Base-by-base conservation (phyloP, 306 rosid species). In the Medicago ruthenica region DNA sequence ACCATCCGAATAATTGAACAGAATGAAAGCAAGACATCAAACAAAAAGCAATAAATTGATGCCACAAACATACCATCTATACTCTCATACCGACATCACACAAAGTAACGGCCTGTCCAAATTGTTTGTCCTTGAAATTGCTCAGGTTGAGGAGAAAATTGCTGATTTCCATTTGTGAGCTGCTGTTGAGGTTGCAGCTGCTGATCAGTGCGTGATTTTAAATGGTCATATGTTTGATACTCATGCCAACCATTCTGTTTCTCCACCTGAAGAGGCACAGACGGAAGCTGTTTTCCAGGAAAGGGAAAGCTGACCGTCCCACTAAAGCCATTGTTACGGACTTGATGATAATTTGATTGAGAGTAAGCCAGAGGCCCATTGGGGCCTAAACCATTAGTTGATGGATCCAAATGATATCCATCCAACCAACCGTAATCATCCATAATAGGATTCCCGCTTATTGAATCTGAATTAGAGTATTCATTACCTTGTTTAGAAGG, bases 371-470 rank as follows among this genome's bases (percentile, higher is more conserved):
- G 48, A 37, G 82, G 77, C 76, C 80, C 78, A 76, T 60, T 79
- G 50, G 74, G 15, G 54, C 76, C 84, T 60, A 85, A 24, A 60
- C 80, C 85, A 75, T 75, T 88, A 3, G 81, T 75, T 60, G 89
- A 90, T 51, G 93, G 58, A 27, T 87, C 87, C 74, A 89, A 76
- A 66, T 89, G 93, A 89, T 91, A 89, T 55, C 98, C 98, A 88
- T 93, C 98, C 87, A 93, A 86, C 98, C 98, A 93, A 83, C 97
- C 84, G 74, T 93, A 93, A 77, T 93, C 97, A 73, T 93, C 98
- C 88, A 91, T 58, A 55, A 86, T 70, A 60, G 85, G 92, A 83
- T 82, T 91, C 65, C 78, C 96, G 74, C 81, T 86, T 41, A 79
- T 61, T 21, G 74, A 70, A 51, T 88, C 98, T n/a, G 89, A 80